Conservation (phyloP, 768 basidiomycete species). For the Termitomyces eurrhizus region DNA sequence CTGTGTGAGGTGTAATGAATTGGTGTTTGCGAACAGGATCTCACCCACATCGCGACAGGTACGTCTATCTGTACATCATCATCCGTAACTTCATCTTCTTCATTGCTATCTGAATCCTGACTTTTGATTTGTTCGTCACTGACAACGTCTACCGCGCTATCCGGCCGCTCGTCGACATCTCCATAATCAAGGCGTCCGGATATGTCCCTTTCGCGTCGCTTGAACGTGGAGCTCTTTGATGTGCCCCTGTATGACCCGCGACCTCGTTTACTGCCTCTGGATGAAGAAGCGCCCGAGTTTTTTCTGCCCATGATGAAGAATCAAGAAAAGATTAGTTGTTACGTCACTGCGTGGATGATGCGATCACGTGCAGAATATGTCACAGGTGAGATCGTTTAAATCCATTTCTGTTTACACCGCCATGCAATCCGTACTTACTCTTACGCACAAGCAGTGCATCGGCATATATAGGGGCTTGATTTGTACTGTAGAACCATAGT, state of each 20-base stretch:
- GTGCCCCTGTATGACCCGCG: constrained; percentile 20
- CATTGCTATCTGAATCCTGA: constrained; percentile 12
- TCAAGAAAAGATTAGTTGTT: background rate
- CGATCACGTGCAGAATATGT: constrained; percentile 2
- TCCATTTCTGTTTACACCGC: too few species aligned
- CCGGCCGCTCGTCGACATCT: constrained; percentile 43
- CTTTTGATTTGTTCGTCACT: constrained; percentile 33
- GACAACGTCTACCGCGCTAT: constrained; percentile 51
- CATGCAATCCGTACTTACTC: too few species aligned
- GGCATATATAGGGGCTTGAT: too few species aligned
- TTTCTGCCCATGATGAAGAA: constrained; percentile 34
- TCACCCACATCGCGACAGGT: constrained; percentile 95
- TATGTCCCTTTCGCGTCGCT: constrained; percentile 16
- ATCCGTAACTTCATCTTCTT: constrained; percentile 26
- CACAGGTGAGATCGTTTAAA: background rate
- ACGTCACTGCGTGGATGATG: background rate
- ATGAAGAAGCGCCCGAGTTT: constrained; percentile 26
- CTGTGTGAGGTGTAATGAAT: background rate
- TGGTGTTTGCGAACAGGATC: constrained; percentile 26
- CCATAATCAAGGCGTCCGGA: constrained; percentile 7
- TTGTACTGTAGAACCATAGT: too few species aligned
- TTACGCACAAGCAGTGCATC: too few species aligned
- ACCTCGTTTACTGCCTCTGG: constrained; percentile 33
- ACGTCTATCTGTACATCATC: constrained; percentile 45
- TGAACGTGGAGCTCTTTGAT: constrained; percentile 10